phyloP scores from a whole-genome alignment of 1,284 basidiomycete species.

The Naganishia liquefaciens region DNA sequence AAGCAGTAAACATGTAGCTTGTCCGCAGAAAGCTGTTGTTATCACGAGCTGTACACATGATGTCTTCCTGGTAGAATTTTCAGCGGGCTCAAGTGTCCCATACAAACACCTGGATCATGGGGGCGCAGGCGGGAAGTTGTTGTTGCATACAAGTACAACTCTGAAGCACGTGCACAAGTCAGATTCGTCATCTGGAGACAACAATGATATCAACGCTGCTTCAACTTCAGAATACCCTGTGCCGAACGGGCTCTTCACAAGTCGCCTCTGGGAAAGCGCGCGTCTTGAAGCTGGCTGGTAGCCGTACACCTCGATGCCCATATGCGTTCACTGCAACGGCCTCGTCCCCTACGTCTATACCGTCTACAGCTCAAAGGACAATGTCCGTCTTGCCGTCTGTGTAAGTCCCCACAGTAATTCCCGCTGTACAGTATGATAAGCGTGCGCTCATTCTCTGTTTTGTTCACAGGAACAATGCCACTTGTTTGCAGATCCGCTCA shows the following conservation, averaged over 20 bases:
- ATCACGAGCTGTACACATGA: too few relatives aligned
- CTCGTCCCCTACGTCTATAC: constrained; percentile 74
- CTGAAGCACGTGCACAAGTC: not conserved
- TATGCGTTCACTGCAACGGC: constrained; percentile 75
- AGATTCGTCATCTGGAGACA: constrained; percentile 2
- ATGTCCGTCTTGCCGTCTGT: constrained; percentile 80
- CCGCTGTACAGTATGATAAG: too few relatives aligned
- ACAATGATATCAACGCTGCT: not conserved
- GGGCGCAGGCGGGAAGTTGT: too few relatives aligned
- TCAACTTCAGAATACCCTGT: not conserved
- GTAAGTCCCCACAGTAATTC: constrained; percentile 47
- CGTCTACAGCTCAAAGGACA: constrained; percentile 77
- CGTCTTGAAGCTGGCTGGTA: not conserved
- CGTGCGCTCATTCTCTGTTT: not conserved
- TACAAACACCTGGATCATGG: too few relatives aligned
- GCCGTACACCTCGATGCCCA: constrained; percentile 62
- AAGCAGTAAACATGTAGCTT: too few relatives aligned
- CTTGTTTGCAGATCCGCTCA: constrained; percentile 80
- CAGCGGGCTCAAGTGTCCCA: too few relatives aligned
- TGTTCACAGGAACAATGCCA: constrained; percentile 62
- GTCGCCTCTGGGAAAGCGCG: not conserved
- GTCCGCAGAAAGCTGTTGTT: too few relatives aligned
- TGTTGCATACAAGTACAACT: too few relatives aligned
- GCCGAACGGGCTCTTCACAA: not conserved
- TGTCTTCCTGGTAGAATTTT: too few relatives aligned